phyloP scores from a whole-genome alignment of 169 alveolate genomes.

The Sarcocystis neurona region DNA sequence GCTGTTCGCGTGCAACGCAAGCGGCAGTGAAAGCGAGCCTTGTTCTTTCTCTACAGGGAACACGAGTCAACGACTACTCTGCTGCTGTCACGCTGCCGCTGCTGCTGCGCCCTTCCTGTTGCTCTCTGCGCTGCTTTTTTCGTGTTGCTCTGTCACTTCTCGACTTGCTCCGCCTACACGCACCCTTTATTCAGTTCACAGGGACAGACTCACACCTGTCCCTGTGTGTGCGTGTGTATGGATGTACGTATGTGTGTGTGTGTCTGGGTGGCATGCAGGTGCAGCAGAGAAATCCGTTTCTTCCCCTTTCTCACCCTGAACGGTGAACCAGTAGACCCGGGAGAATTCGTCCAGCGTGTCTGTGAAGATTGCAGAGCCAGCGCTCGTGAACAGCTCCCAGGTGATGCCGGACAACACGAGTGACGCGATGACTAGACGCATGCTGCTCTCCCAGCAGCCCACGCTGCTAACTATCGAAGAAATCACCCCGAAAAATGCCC shows the following conservation, averaged over 20 bases:
- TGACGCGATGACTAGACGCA: neutral
- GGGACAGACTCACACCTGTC: neutral
- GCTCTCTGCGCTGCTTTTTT: too few species aligned
- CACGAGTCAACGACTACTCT: too few species aligned
- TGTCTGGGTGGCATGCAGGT: neutral
- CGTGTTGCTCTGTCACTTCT: neutral
- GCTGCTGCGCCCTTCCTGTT: too few species aligned
- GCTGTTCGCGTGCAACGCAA: too few species aligned
- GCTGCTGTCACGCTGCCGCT: too few species aligned
- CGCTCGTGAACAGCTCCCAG: constrained; percentile 29
- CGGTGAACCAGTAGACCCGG: constrained; percentile 46
- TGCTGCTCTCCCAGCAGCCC: constrained; percentile 11
- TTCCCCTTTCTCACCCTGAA: constrained; percentile 1
- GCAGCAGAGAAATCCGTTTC: neutral
- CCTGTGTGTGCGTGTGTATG: neutral
- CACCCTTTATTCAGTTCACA: neutral
- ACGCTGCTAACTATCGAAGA: neutral
- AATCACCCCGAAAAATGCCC: neutral
- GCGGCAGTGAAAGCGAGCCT: too few species aligned
- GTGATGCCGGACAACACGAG: constrained; percentile 46
- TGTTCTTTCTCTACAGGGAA: too few species aligned
- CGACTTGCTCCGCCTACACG: neutral
- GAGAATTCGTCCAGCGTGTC: constrained; percentile 40
- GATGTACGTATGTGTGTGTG: neutral
- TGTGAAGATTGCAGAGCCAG: constrained; percentile 53